Evolutionary conservation across 441 rosid species (phyloP).

Genomic region (Mallotus japonicus): DNA sequence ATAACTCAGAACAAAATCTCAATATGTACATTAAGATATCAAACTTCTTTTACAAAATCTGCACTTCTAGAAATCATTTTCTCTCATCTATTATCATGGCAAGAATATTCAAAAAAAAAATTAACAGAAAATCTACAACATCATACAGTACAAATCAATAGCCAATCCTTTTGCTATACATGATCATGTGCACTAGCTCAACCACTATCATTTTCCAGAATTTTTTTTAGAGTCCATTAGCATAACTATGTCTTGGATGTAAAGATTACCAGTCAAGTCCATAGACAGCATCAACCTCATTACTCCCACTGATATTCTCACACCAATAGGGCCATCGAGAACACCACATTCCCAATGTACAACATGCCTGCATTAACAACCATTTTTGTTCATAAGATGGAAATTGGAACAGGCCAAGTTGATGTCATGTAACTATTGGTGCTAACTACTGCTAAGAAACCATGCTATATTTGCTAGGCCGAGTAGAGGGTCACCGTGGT

Average conservation of each 20-base stretch:
- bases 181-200: conserved; percentile 10
- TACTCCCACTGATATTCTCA: not conserved
- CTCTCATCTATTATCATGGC: not conserved
- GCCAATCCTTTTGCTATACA: not conserved
- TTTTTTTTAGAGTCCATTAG: conserved; percentile 3
- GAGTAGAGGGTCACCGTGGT: no score
- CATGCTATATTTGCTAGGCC: not conserved
- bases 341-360: conserved; percentile 19
- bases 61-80: not conserved
- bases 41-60: not conserved
- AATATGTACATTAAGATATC: not conserved
- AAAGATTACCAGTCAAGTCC: not conserved
- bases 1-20: conserved; percentile 1
- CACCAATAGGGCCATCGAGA: conserved; percentile 12
- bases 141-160: conserved; percentile 2
- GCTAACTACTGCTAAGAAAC: not conserved
- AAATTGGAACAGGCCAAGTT: not conserved
- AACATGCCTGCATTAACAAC: conserved; percentile 23
- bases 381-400: not conserved
- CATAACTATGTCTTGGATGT: conserved; percentile 14
- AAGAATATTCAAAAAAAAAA: not conserved
- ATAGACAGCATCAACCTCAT: not conserved
- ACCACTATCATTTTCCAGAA: not conserved
- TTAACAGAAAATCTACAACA: conserved; percentile 10
- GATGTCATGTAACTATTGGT: not conserved